These are phyloP conservation scores for Pterocarpus santalinus DNA, from an alignment of 306 rosid species.

Conservation along the genomic window DNA sequence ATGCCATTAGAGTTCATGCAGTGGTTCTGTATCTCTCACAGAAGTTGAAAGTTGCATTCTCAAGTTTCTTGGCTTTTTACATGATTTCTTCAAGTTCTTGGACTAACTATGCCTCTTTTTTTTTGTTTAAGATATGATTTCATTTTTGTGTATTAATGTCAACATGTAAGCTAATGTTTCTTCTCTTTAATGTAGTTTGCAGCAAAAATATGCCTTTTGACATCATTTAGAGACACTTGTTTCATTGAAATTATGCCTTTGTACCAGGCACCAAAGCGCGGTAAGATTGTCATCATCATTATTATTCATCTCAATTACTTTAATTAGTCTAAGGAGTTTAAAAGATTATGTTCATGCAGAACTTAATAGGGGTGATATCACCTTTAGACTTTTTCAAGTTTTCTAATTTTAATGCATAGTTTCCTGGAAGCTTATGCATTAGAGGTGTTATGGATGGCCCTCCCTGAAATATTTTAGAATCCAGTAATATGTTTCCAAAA, in stretches of 20 bases:
- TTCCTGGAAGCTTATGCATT: neutral
- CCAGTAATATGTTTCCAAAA: neutral
- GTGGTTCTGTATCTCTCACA: neutral
- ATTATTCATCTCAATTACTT: neutral
- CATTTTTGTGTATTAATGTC: conserved; percentile 7
- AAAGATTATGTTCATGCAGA: neutral
- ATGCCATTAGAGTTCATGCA: neutral
- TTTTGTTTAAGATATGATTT: neutral
- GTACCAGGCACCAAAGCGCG: conserved; percentile 60
- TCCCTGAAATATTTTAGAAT: neutral
- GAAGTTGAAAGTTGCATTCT: neutral
- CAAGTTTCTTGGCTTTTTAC: conserved; percentile 18
- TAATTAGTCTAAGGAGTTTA: neutral
- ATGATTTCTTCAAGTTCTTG: conserved; percentile 5
- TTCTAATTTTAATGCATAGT: neutral
- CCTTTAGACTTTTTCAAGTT: neutral
- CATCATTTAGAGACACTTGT: conserved; percentile 87
- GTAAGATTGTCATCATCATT: conserved; percentile 51
- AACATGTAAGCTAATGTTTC: conserved; percentile 30
- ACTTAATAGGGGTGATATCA: neutral
- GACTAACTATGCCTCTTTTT: neutral
- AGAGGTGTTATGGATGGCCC: neutral
- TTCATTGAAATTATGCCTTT: conserved; percentile 75
- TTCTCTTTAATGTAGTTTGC: conserved; percentile 64
- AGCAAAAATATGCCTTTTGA: conserved; percentile 82